phyloP scores from a whole-genome alignment of 129 eudicot species.

The Helichrysum umbraculigerum region DNA sequence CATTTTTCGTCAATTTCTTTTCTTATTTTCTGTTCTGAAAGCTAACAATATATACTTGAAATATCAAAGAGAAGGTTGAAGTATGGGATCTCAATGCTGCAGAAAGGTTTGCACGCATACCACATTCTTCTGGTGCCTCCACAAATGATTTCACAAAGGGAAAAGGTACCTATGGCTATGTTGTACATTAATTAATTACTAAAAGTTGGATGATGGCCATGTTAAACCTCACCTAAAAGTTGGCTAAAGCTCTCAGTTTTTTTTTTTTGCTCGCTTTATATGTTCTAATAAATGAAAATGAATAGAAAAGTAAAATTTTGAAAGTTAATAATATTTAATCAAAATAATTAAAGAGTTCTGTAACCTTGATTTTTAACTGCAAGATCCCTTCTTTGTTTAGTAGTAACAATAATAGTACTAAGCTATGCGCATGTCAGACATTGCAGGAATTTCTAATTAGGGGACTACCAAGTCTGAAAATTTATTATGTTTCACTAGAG shows the following conservation, averaged over 20 bases:
- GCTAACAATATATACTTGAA: conserved; percentile 14
- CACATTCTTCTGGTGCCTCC: conserved; percentile 39
- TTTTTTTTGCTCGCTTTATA: neutral
- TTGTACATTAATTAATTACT: neutral
- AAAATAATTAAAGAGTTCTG: neutral
- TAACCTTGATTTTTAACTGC: neutral
- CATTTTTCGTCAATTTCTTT: neutral
- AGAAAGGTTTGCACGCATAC: conserved; percentile 50
- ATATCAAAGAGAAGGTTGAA: conserved; percentile 61
- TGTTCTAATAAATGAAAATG: neutral
- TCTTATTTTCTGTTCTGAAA: neutral
- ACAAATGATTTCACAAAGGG: conserved; percentile 45
- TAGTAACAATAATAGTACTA: neutral
- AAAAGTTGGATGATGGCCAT: conserved; percentile 4
- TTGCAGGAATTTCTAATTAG: neutral
- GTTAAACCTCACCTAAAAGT: neutral
- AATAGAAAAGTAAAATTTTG: neutral
- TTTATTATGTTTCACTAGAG: neutral
- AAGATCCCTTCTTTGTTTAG: neutral
- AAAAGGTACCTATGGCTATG: conserved; percentile 45
- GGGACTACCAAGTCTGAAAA: neutral
- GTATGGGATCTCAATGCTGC: conserved; percentile 82
- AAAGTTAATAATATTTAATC: neutral
- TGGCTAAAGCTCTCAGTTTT: too few species aligned
- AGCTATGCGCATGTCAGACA: neutral